These are phyloP conservation scores for Kluyveromyces starmeri DNA, from an alignment of 805 yeast species.

Conservation along the genomic window DNA sequence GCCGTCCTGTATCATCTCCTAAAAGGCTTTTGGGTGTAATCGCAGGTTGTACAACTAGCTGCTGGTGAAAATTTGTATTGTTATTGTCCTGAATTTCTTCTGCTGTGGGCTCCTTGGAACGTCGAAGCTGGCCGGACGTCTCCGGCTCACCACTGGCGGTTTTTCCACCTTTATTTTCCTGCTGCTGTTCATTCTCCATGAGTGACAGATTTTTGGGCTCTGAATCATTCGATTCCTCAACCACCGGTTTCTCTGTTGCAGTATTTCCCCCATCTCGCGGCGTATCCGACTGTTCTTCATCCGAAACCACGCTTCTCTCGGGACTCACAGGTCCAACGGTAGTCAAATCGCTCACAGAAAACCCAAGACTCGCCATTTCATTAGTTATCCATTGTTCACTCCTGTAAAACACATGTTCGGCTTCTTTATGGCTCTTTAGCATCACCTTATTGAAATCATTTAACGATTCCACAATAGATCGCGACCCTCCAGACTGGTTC, in stretches of 20 bases:
- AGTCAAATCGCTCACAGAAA: background rate
- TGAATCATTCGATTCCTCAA: background rate
- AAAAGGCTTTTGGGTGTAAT: conserved; percentile 4
- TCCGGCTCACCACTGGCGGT: background rate
- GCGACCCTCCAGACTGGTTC: conserved; percentile 22
- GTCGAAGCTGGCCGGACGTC: background rate
- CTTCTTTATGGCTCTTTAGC: conserved; percentile 15
- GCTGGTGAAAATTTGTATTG: background rate
- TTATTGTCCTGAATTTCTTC: background rate
- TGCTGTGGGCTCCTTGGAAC: background rate
- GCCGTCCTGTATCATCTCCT: conserved; percentile 5
- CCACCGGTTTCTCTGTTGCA: background rate
- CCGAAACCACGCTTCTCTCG: background rate
- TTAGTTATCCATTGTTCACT: conserved; percentile 18
- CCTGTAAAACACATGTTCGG: conserved; percentile 12
- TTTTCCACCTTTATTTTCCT: background rate
- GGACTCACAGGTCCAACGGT: conserved; percentile 1
- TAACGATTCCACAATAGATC: conserved; percentile 27
- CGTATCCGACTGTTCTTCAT: background rate
- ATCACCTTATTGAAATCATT: conserved; percentile 20
- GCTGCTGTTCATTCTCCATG: background rate
- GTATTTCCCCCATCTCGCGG: background rate
- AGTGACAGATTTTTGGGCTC: background rate
- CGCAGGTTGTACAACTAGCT: conserved; percentile 3
- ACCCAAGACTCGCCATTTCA: conserved; percentile 7